Conservation (phyloP, 305 asterid genomes). For the Solanum hybrid region DNA sequence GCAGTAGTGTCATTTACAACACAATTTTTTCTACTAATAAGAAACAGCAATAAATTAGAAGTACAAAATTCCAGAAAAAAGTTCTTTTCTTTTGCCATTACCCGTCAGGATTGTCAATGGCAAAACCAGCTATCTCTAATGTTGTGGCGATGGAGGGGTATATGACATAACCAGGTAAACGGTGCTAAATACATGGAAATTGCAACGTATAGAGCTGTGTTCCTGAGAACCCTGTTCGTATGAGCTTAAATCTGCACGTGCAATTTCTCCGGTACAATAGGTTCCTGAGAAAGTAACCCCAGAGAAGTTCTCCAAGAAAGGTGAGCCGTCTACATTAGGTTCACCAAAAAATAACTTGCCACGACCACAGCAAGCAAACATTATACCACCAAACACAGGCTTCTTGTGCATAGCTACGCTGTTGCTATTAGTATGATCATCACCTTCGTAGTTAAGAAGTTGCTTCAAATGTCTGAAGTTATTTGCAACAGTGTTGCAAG, state of each 20-base stretch:
- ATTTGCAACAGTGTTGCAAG: slow-evolving; percentile 34
- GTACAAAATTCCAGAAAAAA: neutral
- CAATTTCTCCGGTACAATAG: slow-evolving; percentile 68
- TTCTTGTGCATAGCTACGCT: slow-evolving; percentile 12
- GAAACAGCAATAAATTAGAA: neutral
- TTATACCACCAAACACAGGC: slow-evolving; percentile 59
- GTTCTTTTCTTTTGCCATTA: too few species aligned
- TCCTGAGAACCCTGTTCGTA: slow-evolving; percentile 36
- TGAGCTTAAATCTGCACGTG: slow-evolving; percentile 29
- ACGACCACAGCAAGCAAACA: slow-evolving; percentile 71
- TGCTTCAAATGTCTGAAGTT: slow-evolving; percentile 33
- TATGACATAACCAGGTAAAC: slow-evolving; percentile 67
- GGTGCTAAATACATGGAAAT: slow-evolving; percentile 50
- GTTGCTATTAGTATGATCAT: neutral
- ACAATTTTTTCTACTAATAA: neutral
- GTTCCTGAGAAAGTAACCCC: slow-evolving; percentile 60
- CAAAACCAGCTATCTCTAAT: neutral
- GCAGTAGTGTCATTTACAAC: neutral
- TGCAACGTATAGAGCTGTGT: slow-evolving; percentile 25
- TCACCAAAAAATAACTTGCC: slow-evolving; percentile 49
- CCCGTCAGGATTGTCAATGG: neutral
- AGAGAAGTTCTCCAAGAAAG: slow-evolving; percentile 64
- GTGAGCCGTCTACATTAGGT: slow-evolving; percentile 40
- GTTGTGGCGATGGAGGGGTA: slow-evolving; percentile 17
- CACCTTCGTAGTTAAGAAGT: neutral